A percentile compares a stretch with the other conserved stretches of the same genome.
Evolutionary conservation across 345 rosid genomes (phyloP).

Genomic region (Brassica juncea): DNA sequence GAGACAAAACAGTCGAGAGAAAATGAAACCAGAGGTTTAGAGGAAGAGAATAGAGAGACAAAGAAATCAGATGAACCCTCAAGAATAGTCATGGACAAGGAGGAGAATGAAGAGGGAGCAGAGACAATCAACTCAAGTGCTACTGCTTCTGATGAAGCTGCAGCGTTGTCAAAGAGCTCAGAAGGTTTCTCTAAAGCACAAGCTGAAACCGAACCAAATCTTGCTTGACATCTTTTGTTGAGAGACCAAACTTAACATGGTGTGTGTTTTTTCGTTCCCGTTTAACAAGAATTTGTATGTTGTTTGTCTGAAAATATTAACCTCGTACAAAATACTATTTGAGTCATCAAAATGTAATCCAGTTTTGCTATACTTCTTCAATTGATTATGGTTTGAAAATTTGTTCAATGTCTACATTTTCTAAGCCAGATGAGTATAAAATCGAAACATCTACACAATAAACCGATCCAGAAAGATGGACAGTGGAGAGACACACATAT

Average conservation of each 20-base stretch:
- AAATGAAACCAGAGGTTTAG: slow-evolving; percentile 29
- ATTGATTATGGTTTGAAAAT: not conserved
- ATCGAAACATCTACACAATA: not conserved
- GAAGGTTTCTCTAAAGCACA: slow-evolving; percentile 25
- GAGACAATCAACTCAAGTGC: slow-evolving; percentile 5
- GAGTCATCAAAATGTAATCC: slow-evolving; percentile 22
- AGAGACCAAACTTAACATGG: slow-evolving; percentile 17
- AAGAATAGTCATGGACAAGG: slow-evolving; percentile 11
- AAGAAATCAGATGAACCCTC: slow-evolving; percentile 18
- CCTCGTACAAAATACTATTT: not conserved
- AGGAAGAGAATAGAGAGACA: slow-evolving; percentile 14
- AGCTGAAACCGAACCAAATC: slow-evolving; percentile 29
- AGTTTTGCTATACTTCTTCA: slow-evolving; percentile 12
- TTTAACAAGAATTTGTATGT: too few relatives aligned
- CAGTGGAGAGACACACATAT: not conserved
- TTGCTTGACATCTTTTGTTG: slow-evolving; percentile 26
- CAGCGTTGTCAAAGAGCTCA: slow-evolving; percentile 32
- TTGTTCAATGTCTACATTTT: not conserved
- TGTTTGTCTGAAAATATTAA: slow-evolving; percentile 20
- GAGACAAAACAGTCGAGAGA: slow-evolving; percentile 7
- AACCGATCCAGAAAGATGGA: not conserved
- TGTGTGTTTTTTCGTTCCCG: not conserved
- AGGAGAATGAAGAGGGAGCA: slow-evolving; percentile 19
- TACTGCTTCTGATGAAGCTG: slow-evolving; percentile 31
- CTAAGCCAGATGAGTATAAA: not conserved